Evolutionary conservation across 306 rosid genomes (phyloP), one percentile per base, ranked within the genome.

Genomic region (Purshia tridentata): DNA sequence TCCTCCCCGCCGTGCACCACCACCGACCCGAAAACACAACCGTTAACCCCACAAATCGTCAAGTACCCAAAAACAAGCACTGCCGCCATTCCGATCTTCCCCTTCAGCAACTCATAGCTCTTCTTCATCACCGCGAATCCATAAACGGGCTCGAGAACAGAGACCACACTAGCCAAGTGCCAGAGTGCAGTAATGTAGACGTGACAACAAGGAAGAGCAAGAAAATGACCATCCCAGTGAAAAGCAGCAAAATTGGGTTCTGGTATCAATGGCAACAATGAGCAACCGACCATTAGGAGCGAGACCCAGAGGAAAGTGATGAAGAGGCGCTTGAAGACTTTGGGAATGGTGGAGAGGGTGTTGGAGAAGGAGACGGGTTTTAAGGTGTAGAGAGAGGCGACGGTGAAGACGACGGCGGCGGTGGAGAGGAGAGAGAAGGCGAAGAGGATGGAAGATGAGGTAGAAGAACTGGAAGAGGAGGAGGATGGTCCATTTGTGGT

Each of bases 391-490:
- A 94, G 89, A 1, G 99, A 94, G 7, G 99, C 99, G 4, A 86
- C 97, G 48, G 96, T 94, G 95, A 91, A 94, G 65, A 94, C 99
- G 3, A 88, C 89, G 12, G 96, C 99, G 5, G 99, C 99, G 0
- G 96, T 91, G 87, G 99, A 89, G 74, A 94, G 89, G 67, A 94
- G 97, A 39, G 99, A 94, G 86, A 94, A 91, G 2, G 91, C 90
- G 58, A 89, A 90, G 77, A 94, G 99, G 78, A n/a, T n/a, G n/a
- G n/a, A 94, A 94, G 29, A 90, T 82, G 76, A 94, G 92, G 87
- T 94, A 94, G 62, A 70, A 83, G 81, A 94, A 94, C 23, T 90
- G 99, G 68, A 91, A 67, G 72, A 82, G 5, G 53, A 94, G 89
- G 53, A 94, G 96, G 40, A 90, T 67, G 69, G 96, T 79, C 96